A percentile compares a stretch with the other conserved stretches of the same genome.
Conservation (phyloP, 140 eudicot species). For the Oenanthe javanica region DNA sequence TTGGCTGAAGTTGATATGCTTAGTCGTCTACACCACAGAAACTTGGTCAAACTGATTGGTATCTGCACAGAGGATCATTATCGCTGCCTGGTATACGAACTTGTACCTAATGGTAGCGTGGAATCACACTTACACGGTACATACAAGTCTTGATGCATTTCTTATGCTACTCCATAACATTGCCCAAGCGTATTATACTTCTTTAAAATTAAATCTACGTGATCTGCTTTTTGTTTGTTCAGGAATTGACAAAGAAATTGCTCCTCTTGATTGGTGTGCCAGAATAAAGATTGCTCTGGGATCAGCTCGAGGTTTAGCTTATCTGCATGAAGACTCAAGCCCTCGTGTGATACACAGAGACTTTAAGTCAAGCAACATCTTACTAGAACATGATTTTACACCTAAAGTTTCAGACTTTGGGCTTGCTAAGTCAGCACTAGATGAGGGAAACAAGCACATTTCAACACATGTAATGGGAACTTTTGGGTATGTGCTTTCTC, state of each 20-base stretch:
- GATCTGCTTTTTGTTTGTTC: constrained; percentile 5
- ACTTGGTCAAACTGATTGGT: constrained; percentile 86
- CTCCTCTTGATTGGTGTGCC: constrained; percentile 79
- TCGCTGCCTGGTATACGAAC: constrained; percentile 79
- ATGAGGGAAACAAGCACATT: constrained; percentile 69
- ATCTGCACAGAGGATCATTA: constrained; percentile 71
- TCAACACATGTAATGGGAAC: constrained; percentile 99
- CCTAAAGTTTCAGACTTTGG: constrained; percentile 99
- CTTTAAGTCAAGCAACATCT: constrained; percentile 92
- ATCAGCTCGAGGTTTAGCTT: constrained; percentile 95
- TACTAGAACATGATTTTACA: constrained; percentile 82
- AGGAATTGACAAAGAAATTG: constrained; percentile 58
- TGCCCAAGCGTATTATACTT: background rate
- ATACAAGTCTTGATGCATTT: background rate
- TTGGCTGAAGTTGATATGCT: constrained; percentile 98
- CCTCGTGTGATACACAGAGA: constrained; percentile 98
- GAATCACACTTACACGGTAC: constrained; percentile 96
- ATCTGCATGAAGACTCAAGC: constrained; percentile 94
- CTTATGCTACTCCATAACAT: background rate
- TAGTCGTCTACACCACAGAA: constrained; percentile 80
- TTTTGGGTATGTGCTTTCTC: constrained; percentile 54
- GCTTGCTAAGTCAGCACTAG: constrained; percentile 83
- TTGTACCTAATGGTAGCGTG: constrained; percentile 94
- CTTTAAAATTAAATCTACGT: background rate
- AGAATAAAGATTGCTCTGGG: constrained; percentile 94